These are phyloP conservation scores for Phytophthora sp. DNA, from an alignment of 352 stramenopile species.

Conservation along the genomic window DNA sequence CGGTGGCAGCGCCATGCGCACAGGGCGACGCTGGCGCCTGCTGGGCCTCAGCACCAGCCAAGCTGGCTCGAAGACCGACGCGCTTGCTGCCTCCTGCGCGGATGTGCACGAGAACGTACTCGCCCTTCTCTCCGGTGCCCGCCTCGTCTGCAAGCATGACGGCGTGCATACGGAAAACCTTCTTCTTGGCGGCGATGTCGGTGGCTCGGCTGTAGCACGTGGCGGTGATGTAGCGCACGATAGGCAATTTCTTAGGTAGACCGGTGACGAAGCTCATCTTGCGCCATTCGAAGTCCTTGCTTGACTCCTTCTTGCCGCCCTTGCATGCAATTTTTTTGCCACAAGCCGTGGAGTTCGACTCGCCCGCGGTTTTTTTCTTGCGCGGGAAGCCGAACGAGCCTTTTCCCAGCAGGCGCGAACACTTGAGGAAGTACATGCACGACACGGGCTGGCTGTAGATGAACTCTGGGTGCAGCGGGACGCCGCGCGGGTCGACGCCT, in stretches of 20 bases:
- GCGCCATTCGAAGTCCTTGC: slow-evolving; percentile 82
- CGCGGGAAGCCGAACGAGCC: slow-evolving; percentile 77
- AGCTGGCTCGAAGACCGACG: slow-evolving; percentile 58
- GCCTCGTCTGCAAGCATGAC: slow-evolving; percentile 70
- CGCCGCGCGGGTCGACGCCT: slow-evolving; percentile 70
- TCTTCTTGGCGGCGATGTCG: slow-evolving; percentile 64
- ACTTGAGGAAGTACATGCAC: slow-evolving; percentile 84
- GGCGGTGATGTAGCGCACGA: slow-evolving; percentile 80
- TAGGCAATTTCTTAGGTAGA: slow-evolving; percentile 71
- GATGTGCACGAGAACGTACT: slow-evolving; percentile 81
- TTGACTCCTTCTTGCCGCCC: slow-evolving; percentile 50
- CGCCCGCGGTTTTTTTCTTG: slow-evolving; percentile 49
- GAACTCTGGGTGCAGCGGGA: slow-evolving; percentile 74
- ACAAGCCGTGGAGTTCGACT: slow-evolving; percentile 11
- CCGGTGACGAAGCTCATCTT: slow-evolving; percentile 88
- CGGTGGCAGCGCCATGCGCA: slow-evolving; percentile 2
- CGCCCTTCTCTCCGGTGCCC: slow-evolving; percentile 51
- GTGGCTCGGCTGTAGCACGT: slow-evolving; percentile 76
- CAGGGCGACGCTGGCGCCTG: slow-evolving; percentile 28
- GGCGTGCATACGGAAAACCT: slow-evolving; percentile 82
- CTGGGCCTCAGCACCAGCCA: slow-evolving; percentile 27
- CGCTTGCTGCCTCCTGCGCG: slow-evolving; percentile 73
- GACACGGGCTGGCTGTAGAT: slow-evolving; percentile 78
- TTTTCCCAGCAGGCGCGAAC: slow-evolving; percentile 57
- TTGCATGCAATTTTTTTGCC: slow-evolving; percentile 30